Conservation (phyloP, 768 basidiomycete genomes). For the Trametes cubensis region DNA sequence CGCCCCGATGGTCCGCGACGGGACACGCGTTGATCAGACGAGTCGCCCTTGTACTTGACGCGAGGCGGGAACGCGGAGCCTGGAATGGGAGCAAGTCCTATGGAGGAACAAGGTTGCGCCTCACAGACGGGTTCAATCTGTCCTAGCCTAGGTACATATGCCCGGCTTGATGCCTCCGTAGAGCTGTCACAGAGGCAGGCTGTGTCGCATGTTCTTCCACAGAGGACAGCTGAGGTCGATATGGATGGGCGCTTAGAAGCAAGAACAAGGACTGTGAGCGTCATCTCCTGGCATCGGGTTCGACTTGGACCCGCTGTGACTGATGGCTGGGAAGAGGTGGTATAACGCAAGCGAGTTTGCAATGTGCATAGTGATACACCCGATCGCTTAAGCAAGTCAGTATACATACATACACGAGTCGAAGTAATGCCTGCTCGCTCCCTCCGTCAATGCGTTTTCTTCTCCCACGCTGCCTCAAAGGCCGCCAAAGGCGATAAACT, state of each 20-base stretch:
- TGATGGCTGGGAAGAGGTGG: neutral
- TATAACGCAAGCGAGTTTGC: neutral
- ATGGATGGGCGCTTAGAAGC: neutral
- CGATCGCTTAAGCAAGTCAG: neutral
- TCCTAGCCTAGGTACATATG: no score
- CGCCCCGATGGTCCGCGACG: neutral
- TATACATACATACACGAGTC: neutral
- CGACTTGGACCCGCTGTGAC: neutral
- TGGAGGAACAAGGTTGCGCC: neutral
- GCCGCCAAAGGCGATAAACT: conserved; percentile 75
- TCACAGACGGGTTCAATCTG: neutral
- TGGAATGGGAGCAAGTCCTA: neutral
- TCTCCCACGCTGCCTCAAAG: conserved; percentile 8
- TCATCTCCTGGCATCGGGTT: neutral
- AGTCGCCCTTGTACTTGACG: conserved; percentile 8
- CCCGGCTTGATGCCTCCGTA: no score
- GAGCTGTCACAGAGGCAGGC: neutral
- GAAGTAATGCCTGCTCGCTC: no score
- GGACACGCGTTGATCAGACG: neutral
- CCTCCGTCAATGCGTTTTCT: neutral
- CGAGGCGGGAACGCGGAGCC: neutral
- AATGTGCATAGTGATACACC: conserved; percentile 2
- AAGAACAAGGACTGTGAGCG: conserved; percentile 6
- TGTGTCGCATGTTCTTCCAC: neutral
- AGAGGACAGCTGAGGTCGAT: no score